Evolutionary conservation across 352 stramenopile species (phyloP).

Genomic region (Phytophthora citricola): DNA sequence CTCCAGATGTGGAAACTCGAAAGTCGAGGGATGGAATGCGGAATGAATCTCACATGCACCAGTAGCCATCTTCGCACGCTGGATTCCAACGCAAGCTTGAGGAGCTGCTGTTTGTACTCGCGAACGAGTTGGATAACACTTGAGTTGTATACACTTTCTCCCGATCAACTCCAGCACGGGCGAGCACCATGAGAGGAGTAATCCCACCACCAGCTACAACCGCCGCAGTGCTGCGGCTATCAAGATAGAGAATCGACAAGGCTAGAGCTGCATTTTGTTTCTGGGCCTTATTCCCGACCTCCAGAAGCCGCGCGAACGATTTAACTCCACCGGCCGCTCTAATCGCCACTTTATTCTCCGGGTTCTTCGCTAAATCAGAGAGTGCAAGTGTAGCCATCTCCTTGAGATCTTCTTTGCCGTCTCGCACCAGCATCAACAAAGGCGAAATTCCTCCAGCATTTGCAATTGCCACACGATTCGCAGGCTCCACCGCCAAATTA

Average conservation of each 20-base stretch:
- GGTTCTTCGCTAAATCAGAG: conserved; percentile 8
- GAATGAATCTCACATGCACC: background rate
- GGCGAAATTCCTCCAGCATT: conserved; percentile 13
- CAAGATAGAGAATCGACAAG: conserved; percentile 17
- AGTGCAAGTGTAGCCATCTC: conserved; percentile 6
- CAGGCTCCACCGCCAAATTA: conserved; percentile 4
- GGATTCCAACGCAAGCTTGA: background rate
- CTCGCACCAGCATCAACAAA: conserved; percentile 14
- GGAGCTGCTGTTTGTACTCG: background rate
- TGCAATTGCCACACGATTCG: conserved; percentile 4
- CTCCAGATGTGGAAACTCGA: conserved; percentile 3
- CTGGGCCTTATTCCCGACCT: conserved; percentile 7
- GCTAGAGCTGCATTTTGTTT: conserved; percentile 16
- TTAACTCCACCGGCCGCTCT: conserved; percentile 6
- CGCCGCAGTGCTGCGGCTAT: background rate
- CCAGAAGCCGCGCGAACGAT: conserved; percentile 8
- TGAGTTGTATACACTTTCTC: conserved; percentile 1
- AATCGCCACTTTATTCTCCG: conserved; percentile 14
- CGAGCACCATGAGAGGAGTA: conserved; percentile 2
- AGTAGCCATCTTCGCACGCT: background rate
- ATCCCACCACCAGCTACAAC: conserved; percentile 7
- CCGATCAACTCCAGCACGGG: background rate
- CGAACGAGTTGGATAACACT: conserved; percentile 5
- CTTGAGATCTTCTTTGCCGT: conserved; percentile 15
- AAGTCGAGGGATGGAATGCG: too few relatives aligned